These are phyloP conservation scores for Protomyces gravidus DNA, from an alignment of 1,139 yeast species.

Conservation along the genomic window DNA sequence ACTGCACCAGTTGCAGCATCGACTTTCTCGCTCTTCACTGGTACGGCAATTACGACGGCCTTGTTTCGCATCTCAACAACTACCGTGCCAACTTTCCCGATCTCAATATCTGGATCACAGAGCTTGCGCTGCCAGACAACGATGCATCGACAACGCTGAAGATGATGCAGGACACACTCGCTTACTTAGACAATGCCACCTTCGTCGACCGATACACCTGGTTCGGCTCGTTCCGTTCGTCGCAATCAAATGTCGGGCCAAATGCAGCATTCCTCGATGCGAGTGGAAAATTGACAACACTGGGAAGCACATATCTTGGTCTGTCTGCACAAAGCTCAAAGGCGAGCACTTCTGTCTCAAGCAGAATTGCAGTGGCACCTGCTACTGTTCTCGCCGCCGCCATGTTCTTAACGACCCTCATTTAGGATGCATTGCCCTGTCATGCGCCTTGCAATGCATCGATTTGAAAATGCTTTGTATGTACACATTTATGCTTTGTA, in stretches of 20 bases:
- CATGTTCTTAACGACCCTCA: too few relatives aligned
- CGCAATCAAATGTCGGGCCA: constrained; percentile 16
- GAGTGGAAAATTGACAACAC: constrained; percentile 3
- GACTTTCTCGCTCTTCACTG: constrained; percentile 26
- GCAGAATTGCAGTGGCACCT: too few relatives aligned
- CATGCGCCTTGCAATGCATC: too few relatives aligned
- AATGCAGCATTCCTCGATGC: constrained; percentile 26
- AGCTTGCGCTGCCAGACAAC: constrained; percentile 13
- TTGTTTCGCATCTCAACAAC: constrained; percentile 15
- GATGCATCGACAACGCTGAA: neutral
- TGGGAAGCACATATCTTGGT: constrained; percentile 12
- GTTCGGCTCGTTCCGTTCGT: constrained; percentile 20
- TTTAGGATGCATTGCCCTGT: too few relatives aligned
- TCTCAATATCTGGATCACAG: constrained; percentile 24
- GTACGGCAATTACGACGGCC: constrained; percentile 20
- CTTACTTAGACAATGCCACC: constrained; percentile 16
- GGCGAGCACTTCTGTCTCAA: too few relatives aligned
- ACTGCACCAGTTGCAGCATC: constrained; percentile 20
- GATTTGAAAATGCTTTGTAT: too few relatives aligned
- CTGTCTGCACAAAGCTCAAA: neutral
- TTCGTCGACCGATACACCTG: constrained; percentile 28
- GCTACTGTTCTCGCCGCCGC: too few relatives aligned
- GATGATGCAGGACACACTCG: constrained; percentile 1
- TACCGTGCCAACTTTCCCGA: constrained; percentile 7
- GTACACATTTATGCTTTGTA: too few relatives aligned